Conservation (phyloP, 2,329 filamentous ascomycete species). For the Thielaviopsis populi region DNA sequence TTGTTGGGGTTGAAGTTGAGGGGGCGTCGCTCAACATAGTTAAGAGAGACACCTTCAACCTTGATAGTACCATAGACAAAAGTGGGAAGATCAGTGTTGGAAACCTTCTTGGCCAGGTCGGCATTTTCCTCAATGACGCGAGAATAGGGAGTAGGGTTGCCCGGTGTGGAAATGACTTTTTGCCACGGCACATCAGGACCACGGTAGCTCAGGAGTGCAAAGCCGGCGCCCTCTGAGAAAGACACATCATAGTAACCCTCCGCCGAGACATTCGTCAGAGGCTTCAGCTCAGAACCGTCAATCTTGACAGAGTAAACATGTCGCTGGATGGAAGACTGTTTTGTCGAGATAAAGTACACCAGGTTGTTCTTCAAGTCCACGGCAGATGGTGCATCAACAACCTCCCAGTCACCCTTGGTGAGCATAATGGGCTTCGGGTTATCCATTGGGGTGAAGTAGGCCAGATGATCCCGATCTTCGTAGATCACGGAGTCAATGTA, state of each 20-base stretch:
- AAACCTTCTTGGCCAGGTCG: constrained; percentile 50
- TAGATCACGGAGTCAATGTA: constrained; percentile 87
- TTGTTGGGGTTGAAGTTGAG: constrained; percentile 73
- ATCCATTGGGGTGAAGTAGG: constrained; percentile 82
- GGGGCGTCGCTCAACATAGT: constrained; percentile 70
- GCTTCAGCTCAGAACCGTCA: constrained; percentile 55
- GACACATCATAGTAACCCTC: constrained; percentile 70
- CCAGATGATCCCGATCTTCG: constrained; percentile 77
- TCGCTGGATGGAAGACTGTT: constrained; percentile 74
- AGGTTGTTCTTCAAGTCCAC: constrained; percentile 73
- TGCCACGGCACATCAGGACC: constrained; percentile 85
- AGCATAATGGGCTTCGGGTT: constrained; percentile 69
- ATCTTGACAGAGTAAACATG: constrained; percentile 85
- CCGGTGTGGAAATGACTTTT: constrained; percentile 72
- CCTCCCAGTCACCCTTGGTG: constrained; percentile 84
- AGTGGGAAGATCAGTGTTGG: constrained; percentile 66
- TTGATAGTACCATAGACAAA: constrained; percentile 70
- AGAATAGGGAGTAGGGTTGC: constrained; percentile 47
- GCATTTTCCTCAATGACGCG: constrained; percentile 66
- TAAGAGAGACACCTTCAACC: constrained; percentile 60
- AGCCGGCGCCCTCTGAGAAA: constrained; percentile 71
- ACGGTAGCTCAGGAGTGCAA: constrained; percentile 66
- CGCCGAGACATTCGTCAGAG: constrained; percentile 57
- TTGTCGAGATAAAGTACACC: constrained; percentile 81
- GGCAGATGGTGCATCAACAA: constrained; percentile 68